phyloP scores from a whole-genome alignment of 2,329 filamentous ascomycete genomes.

The Sporothrix curviconia region DNA sequence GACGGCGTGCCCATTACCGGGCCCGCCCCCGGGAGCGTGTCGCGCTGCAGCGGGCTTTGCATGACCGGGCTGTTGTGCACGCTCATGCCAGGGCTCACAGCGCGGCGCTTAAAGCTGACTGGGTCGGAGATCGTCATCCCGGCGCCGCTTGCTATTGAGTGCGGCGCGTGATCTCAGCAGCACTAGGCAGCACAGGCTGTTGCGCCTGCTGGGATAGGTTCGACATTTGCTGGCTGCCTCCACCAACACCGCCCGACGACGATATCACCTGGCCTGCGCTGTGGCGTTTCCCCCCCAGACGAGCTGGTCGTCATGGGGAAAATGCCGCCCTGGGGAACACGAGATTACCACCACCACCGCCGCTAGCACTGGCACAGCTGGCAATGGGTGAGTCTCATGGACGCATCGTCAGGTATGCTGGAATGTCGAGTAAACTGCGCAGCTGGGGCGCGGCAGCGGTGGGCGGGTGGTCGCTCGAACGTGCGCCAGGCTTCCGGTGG shows the following conservation, averaged over 20 bases:
- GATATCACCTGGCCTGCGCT: constrained; percentile 22
- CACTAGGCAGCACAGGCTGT: constrained; percentile 43
- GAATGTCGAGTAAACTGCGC: constrained; percentile 50
- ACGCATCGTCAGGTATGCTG: constrained; percentile 40
- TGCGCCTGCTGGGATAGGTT: constrained; percentile 19
- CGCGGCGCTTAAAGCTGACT: constrained; percentile 79
- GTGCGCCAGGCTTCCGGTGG: constrained; percentile 1
- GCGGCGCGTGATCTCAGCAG: constrained; percentile 69
- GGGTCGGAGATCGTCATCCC: constrained; percentile 80
- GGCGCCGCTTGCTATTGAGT: constrained; percentile 74
- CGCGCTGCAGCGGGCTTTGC: constrained; percentile 73
- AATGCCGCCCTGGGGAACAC: constrained; percentile 22
- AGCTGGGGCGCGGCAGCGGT: constrained; percentile 1
- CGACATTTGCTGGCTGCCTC: constrained; percentile 20
- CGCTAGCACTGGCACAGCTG: constrained; percentile 1
- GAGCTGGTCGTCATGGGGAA: constrained; percentile 28
- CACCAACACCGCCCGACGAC: background rate
- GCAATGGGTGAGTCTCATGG: constrained; percentile 12
- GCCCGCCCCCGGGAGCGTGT: constrained; percentile 65
- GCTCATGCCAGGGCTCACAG: constrained; percentile 86
- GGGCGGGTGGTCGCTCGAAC: constrained; percentile 38
- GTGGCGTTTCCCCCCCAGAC: constrained; percentile 33
- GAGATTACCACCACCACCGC: constrained; percentile 17
- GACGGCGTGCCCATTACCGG: constrained; percentile 40
- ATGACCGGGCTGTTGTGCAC: constrained; percentile 83